Percentiles rank a stretch among this genome's conserved stretches.
Conservation (phyloP, 495 filamentous ascomycete species). For the Lichenothelia convexa region DNA sequence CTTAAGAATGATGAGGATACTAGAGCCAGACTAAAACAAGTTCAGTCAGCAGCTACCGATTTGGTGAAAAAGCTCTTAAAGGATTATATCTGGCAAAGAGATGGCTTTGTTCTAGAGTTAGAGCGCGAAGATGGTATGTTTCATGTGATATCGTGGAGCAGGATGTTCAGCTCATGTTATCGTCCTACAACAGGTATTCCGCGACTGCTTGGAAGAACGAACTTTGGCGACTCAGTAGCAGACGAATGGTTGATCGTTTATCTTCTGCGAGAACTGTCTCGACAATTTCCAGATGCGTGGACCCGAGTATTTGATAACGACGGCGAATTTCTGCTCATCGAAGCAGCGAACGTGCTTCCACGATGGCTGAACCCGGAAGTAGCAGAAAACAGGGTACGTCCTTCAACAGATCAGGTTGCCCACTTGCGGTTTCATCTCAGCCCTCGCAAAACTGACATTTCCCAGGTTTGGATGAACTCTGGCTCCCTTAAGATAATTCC, state of each 20-base stretch:
- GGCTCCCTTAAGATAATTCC: conserved; percentile 63
- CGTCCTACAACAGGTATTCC: conserved; percentile 1
- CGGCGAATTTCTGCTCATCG: conserved; percentile 87
- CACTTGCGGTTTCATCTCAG: background rate
- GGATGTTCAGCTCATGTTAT: too few species aligned
- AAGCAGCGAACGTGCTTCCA: conserved; percentile 77
- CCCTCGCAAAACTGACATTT: too few species aligned
- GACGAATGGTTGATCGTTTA: conserved; percentile 97
- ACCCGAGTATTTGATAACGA: conserved; percentile 67
- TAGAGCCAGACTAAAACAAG: conserved; percentile 42
- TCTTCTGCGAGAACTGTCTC: conserved; percentile 66
- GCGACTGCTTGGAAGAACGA: conserved; percentile 49
- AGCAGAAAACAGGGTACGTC: conserved; percentile 63
- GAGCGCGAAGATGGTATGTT: conserved; percentile 44
- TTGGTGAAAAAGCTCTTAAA: conserved; percentile 44
- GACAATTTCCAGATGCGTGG: conserved; percentile 58
- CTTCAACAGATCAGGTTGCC: too few species aligned
- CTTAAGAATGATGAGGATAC: conserved; percentile 30
- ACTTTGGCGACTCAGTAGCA: conserved; percentile 84
- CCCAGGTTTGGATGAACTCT: conserved; percentile 37
- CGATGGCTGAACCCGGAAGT: conserved; percentile 86
- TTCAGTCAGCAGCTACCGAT: conserved; percentile 47
- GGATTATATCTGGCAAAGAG: conserved; percentile 92
- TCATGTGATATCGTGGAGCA: too few species aligned
- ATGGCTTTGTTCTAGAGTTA: conserved; percentile 46